Conservation (phyloP, 441 rosid species). For the Pelargonium fulgidum region DNA sequence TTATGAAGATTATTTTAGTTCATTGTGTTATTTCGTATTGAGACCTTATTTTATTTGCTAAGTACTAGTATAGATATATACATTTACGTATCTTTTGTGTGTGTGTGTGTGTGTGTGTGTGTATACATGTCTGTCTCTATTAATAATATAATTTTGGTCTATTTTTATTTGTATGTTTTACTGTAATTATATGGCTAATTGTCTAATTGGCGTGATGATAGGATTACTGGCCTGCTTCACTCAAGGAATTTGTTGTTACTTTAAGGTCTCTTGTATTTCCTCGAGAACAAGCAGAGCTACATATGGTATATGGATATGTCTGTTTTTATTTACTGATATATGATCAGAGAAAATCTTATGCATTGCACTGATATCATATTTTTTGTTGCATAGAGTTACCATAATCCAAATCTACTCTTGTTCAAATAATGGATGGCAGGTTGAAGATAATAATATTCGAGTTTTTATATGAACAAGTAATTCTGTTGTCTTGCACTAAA, state of each 20-base stretch:
- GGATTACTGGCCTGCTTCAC: slow-evolving; percentile 81
- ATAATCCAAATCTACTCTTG: not conserved
- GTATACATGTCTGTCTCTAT: not conserved
- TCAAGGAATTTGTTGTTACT: slow-evolving; percentile 49
- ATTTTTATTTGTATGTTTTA: not conserved
- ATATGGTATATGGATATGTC: slow-evolving; percentile 30
- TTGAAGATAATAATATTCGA: too few species aligned
- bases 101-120: not conserved
- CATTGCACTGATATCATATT: not conserved
- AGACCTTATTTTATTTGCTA: too few species aligned
- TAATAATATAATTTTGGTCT: too few species aligned
- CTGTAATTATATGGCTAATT: not conserved
- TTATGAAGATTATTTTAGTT: too few species aligned
- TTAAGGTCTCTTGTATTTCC: slow-evolving; percentile 60
- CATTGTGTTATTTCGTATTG: too few species aligned
- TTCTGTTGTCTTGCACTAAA: not conserved
- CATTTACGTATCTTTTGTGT: too few species aligned
- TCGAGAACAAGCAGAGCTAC: slow-evolving; percentile 47
- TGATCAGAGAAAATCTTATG: not conserved
- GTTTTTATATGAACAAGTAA: not conserved
- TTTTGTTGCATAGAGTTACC: not conserved
- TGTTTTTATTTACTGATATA: not conserved
- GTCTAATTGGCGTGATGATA: slow-evolving; percentile 15
- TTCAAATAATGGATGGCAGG: not conserved
- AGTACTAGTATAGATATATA: too few species aligned